Conservation (phyloP, 441 rosid genomes). For the Brassica balearica region DNA sequence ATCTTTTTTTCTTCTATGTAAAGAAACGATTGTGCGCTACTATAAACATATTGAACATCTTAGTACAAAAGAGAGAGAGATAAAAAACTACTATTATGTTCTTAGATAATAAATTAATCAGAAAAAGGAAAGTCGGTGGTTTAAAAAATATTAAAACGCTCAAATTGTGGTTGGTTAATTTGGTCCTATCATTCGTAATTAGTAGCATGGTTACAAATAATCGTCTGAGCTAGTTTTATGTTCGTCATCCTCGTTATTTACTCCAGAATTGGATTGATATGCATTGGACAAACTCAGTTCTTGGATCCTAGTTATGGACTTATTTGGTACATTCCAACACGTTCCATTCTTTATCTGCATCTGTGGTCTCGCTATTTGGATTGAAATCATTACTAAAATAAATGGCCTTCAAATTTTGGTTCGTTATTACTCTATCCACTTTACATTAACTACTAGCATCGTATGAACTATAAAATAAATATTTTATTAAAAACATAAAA, state of each 20-base stretch:
- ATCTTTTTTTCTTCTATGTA: neutral
- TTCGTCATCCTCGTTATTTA: slow-evolving; percentile 1
- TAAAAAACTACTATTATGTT: neutral
- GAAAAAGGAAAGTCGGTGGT: slow-evolving; percentile 30
- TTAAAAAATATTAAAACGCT: slow-evolving; percentile 19
- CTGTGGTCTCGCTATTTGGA: slow-evolving; percentile 22
- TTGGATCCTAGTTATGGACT: slow-evolving; percentile 31
- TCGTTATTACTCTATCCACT: slow-evolving; percentile 14
- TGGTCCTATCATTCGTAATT: neutral
- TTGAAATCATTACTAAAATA: neutral
- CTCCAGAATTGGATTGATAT: neutral
- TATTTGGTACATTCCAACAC: slow-evolving; percentile 31
- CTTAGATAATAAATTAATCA: neutral
- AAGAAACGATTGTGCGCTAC: neutral
- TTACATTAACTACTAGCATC: neutral
- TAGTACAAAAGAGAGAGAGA: neutral
- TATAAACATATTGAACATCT: neutral
- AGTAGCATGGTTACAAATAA: neutral
- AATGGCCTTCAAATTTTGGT: neutral
- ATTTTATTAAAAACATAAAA: neutral
- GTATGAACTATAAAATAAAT: neutral
- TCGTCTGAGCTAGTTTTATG: neutral
- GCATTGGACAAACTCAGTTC: slow-evolving; percentile 20
- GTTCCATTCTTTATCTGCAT: slow-evolving; percentile 21
- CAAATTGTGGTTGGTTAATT: neutral